These are phyloP conservation scores for Endothia cerciana DNA, from an alignment of 2,329 filamentous ascomycete species.

Conservation along the genomic window DNA sequence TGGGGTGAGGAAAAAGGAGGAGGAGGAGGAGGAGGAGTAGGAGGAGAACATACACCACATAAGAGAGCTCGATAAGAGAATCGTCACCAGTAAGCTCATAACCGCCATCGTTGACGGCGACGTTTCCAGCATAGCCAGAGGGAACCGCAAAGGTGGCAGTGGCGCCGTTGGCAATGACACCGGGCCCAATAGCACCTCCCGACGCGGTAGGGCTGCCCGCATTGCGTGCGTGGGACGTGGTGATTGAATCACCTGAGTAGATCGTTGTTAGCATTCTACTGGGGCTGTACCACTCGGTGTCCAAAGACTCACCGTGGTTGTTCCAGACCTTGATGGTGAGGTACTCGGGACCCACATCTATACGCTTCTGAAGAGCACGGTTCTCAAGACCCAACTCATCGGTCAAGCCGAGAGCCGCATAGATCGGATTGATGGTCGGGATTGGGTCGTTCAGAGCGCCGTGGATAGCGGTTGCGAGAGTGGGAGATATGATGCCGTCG, in stretches of 20 bases:
- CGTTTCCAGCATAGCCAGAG: conserved; percentile 32
- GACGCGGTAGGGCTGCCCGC: conserved; percentile 20
- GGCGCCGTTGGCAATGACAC: conserved; percentile 25
- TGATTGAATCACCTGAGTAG: conserved; percentile 19
- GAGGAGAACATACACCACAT: conserved; percentile 11
- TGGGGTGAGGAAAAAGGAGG: too few relatives aligned
- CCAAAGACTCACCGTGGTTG: background rate
- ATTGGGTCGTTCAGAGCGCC: conserved; percentile 6
- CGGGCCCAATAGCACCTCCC: conserved; percentile 22
- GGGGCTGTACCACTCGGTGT: background rate
- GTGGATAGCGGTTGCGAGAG: conserved; percentile 7
- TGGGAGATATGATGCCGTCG: conserved; percentile 1
- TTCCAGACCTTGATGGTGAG: conserved; percentile 18
- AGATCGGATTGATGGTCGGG: conserved; percentile 5
- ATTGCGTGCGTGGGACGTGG: conserved; percentile 29
- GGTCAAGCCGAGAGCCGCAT: background rate
- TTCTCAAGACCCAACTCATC: background rate
- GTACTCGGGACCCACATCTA: conserved; percentile 3
- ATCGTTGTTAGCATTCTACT: background rate
- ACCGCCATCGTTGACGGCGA: conserved; percentile 29
- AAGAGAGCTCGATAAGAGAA: conserved; percentile 30
- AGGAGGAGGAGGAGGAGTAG: too few relatives aligned
- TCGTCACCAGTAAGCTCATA: conserved; percentile 20
- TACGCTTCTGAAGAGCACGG: background rate
- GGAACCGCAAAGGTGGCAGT: conserved; percentile 29